Percentiles rank a stretch among this genome's conserved stretches.
Evolutionary conservation across 805 yeast genomes (phyloP).

Genomic region (Candida xiaguanensis): DNA sequence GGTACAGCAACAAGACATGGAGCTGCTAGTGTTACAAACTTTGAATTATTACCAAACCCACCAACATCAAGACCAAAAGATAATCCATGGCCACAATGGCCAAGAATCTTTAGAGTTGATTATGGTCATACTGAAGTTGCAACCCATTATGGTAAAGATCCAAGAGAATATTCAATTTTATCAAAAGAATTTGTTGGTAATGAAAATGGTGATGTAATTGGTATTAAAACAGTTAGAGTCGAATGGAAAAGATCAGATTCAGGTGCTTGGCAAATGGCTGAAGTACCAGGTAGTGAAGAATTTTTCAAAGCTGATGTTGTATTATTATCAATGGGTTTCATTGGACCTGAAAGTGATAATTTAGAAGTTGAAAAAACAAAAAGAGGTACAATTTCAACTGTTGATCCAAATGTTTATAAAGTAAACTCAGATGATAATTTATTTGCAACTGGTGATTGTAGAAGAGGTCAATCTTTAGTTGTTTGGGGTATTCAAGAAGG

Average conservation of each 20-base stretch:
- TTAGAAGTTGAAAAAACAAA: constrained; percentile 65
- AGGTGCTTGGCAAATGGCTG: constrained; percentile 99
- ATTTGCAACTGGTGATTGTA: constrained; percentile 97
- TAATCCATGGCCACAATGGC: constrained; percentile 99
- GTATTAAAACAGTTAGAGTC: constrained; percentile 93
- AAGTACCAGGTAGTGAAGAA: constrained; percentile 92
- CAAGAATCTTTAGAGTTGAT: constrained; percentile 94
- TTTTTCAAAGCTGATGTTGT: constrained; percentile 93
- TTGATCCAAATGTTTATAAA: constrained; percentile 60
- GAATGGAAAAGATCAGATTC: constrained; percentile 95
- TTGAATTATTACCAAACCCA: constrained; percentile 92
- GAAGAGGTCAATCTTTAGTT: constrained; percentile 96
- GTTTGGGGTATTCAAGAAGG: constrained; percentile 99
- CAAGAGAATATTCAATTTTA: constrained; percentile 92
- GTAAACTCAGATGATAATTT: constrained; percentile 61
- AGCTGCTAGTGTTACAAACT: constrained; percentile 89
- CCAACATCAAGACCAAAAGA: constrained; percentile 82
- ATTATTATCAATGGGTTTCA: constrained; percentile 92
- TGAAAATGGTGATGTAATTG: constrained; percentile 91
- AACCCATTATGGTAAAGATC: constrained; percentile 94
- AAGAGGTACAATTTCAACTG: constrained; percentile 79
- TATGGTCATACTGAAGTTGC: constrained; percentile 96
- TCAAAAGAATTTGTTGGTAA: constrained; percentile 96
- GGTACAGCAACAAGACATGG: constrained; percentile 98
- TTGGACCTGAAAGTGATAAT: constrained; percentile 89